phyloP scores from a whole-genome alignment of 768 basidiomycete genomes.

The Serendipita sp. region DNA sequence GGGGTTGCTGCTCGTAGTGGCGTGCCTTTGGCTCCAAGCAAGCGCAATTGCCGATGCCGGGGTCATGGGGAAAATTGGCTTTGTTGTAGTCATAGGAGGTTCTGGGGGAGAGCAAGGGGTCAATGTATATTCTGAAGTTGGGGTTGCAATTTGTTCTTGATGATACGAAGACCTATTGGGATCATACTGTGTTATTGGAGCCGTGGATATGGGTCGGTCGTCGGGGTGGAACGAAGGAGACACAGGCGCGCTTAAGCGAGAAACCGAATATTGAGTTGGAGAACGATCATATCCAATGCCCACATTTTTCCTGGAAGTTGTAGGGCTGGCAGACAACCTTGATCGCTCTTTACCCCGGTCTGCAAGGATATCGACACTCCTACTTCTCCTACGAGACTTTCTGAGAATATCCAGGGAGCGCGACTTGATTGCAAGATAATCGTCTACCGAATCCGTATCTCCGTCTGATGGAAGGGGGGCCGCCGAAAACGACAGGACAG shows the following conservation, averaged over 20 bases:
- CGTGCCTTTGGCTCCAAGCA: neutral
- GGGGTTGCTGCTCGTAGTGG: no score
- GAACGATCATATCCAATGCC: no score
- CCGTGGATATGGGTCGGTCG: no score
- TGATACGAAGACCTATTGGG: neutral
- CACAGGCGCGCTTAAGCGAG: no score
- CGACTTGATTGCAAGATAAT: neutral
- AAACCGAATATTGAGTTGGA: no score
- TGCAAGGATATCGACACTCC: constrained; percentile 1
- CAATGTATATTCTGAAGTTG: no score
- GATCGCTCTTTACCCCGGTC: neutral
- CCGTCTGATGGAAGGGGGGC: neutral
- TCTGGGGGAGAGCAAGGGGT: no score
- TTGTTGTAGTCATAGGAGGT: no score
- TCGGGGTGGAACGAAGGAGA: no score
- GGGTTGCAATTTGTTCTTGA: neutral
- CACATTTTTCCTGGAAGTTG: no score
- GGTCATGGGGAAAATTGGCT: neutral
- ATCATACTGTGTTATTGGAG: no score
- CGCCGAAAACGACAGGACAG: neutral
- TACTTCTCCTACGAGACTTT: neutral
- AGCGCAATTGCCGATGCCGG: neutral
- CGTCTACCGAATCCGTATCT: neutral
- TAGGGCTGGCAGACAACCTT: neutral
- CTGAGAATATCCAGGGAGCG: neutral